Conservation (phyloP, 768 basidiomycete genomes). For the Chalciporus sphaerocephalus region DNA sequence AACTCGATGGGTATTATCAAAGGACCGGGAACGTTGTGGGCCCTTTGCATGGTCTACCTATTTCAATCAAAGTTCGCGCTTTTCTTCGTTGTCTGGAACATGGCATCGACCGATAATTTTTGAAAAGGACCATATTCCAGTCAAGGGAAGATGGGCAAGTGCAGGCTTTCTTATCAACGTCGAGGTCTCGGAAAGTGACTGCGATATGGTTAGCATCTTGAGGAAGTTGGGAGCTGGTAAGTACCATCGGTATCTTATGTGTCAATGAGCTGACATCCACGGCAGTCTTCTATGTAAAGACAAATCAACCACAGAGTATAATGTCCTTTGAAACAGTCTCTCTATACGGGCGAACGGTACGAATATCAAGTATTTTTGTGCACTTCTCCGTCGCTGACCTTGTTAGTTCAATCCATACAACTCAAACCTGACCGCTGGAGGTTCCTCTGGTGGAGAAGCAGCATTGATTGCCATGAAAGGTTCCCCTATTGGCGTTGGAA, state of each 20-base stretch:
- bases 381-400: neutral
- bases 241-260: neutral
- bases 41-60: constrained; percentile 41
- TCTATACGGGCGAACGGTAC: constrained; percentile 30
- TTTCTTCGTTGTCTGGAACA: neutral
- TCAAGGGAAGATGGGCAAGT: constrained; percentile 37
- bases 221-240: constrained; percentile 39
- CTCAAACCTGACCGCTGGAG: constrained; percentile 40
- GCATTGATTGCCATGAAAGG: constrained; percentile 46
- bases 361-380: neutral
- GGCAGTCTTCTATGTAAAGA: constrained; percentile 41
- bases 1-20: constrained; percentile 39
- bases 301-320: constrained; percentile 41
- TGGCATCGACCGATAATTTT: neutral
- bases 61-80: constrained; percentile 36
- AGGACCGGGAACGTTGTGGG: constrained; percentile 38
- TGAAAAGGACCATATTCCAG: constrained; percentile 36
- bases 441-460: constrained; percentile 50
- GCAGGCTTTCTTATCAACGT: constrained; percentile 32
- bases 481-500: constrained; percentile 43
- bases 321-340: constrained; percentile 37
- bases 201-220: constrained; percentile 34
- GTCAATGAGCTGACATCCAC: constrained; percentile 9
- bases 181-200: constrained; percentile 25
- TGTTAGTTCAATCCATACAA: constrained; percentile 45